Evolutionary conservation across 106 monocot genomes (phyloP).

Genomic region (Narthecium ossifragum): DNA sequence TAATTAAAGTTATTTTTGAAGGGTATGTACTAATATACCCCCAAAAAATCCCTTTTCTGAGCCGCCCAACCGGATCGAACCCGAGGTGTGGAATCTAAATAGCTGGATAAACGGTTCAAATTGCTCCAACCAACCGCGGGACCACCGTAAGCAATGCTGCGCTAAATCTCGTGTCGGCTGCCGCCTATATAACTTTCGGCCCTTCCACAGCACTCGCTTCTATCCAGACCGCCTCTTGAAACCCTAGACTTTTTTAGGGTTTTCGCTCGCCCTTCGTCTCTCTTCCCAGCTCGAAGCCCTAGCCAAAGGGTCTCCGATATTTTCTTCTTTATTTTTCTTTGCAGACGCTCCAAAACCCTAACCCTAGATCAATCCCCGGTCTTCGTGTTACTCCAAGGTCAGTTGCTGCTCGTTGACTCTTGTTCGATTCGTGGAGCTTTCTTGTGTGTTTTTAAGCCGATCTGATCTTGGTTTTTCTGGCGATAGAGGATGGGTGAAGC

Average conservation of each 20-base stretch:
- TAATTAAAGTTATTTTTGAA: too few species aligned
- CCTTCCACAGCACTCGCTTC: too few species aligned
- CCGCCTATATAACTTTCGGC: too few species aligned
- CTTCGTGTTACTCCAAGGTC: background rate
- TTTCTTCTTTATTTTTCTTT: slow-evolving; percentile 12
- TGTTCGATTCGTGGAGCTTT: background rate
- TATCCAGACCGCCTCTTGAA: slow-evolving; percentile 23
- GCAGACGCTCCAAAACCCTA: slow-evolving; percentile 6
- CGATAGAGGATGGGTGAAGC: slow-evolving; percentile 68
- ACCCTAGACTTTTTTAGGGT: background rate
- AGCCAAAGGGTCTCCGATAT: slow-evolving; percentile 3
- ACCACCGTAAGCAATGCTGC: too few species aligned
- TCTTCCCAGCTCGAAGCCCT: slow-evolving; percentile 26
- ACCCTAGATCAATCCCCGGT: background rate
- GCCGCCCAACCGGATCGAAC: too few species aligned
- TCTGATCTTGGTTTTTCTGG: background rate
- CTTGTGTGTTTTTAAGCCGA: background rate
- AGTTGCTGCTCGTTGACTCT: background rate
- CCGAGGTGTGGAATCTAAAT: too few species aligned
- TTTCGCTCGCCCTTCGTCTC: too few species aligned
- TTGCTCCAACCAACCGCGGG: too few species aligned
- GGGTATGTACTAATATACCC: too few species aligned
- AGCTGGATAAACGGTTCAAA: too few species aligned
- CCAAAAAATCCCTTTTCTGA: too few species aligned
- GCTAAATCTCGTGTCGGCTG: too few species aligned